A percentile compares a stretch with the other conserved stretches of the same genome.
These are phyloP conservation scores for Fomitopsis serialis DNA, from an alignment of 768 basidiomycete genomes.

Conservation along the genomic window DNA sequence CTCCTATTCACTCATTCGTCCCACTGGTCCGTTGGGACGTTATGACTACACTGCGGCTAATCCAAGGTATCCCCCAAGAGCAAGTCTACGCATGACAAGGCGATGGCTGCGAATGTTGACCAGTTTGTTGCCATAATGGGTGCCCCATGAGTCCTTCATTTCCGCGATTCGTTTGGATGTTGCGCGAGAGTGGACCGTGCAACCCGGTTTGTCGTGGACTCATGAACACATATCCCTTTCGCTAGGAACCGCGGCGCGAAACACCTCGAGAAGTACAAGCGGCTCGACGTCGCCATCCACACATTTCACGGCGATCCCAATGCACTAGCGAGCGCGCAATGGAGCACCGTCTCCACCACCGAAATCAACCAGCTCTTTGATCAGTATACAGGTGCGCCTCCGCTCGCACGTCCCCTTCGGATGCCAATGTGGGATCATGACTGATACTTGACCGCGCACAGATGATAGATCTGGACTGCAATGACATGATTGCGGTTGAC, in stretches of 20 bases:
- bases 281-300: constrained; percentile 68
- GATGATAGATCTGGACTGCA: constrained; percentile 38
- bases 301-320: constrained; percentile 60
- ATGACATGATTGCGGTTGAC: constrained; percentile 64
- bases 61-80: constrained; percentile 2
- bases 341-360: constrained; percentile 18
- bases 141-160: constrained; percentile 48
- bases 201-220: too few species aligned
- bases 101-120: constrained; percentile 39
- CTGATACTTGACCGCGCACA: constrained; percentile 15
- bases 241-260: constrained; percentile 48
- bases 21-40: too few species aligned
- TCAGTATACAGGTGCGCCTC: constrained; percentile 35
- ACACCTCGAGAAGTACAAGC: constrained; percentile 62
- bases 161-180: background rate
- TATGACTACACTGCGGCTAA: background rate
- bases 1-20: too few species aligned
- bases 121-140: constrained; percentile 69
- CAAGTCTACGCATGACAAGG: constrained; percentile 9
- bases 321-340: background rate
- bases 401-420: background rate
- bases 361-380: constrained; percentile 37
- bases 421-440: background rate
- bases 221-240: background rate
- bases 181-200: too few species aligned